Percentiles rank a stretch among this genome's conserved stretches.
Conservation (phyloP, 768 basidiomycete genomes). For the Podaxis pistillaris region DNA sequence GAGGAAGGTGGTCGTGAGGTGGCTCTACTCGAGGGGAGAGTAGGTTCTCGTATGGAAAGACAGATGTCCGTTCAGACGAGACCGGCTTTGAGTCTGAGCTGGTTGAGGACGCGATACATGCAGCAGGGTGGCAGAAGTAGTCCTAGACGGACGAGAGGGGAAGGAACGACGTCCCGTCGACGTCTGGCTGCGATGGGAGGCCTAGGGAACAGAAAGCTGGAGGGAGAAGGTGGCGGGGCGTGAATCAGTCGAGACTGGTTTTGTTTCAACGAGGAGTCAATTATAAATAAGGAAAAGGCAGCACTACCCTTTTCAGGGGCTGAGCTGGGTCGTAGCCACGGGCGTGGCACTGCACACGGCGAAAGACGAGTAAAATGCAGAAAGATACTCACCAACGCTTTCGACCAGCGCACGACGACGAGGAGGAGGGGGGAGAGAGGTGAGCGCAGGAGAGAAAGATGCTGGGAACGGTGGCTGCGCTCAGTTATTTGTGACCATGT, state of each 20-base stretch:
- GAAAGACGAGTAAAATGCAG: neutral
- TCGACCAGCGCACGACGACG: slow-evolving; percentile 18
- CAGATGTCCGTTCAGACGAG: slow-evolving; percentile 45
- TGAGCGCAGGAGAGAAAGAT: slow-evolving; percentile 27
- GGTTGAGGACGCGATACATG: slow-evolving; percentile 31
- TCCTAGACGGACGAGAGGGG: slow-evolving; percentile 17
- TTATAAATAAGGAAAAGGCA: slow-evolving; percentile 12
- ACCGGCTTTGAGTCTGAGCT: slow-evolving; percentile 55
- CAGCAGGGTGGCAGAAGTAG: slow-evolving; percentile 21
- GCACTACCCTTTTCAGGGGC: neutral
- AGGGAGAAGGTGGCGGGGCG: slow-evolving; percentile 9
- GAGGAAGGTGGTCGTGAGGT: slow-evolving; percentile 22
- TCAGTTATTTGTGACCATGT: slow-evolving; percentile 25
- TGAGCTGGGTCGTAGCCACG: slow-evolving; percentile 3
- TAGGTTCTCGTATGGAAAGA: slow-evolving; percentile 23
- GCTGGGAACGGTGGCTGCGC: slow-evolving; percentile 22
- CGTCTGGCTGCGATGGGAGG: slow-evolving; percentile 20
- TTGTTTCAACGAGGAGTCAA: slow-evolving; percentile 10
- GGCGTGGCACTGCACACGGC: neutral
- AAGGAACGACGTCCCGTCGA: slow-evolving; percentile 26
- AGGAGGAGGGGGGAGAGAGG: slow-evolving; percentile 23
- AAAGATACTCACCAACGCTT: slow-evolving; percentile 8
- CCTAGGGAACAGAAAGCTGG: slow-evolving; percentile 24
- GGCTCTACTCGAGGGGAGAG: slow-evolving; percentile 19
- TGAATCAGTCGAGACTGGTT: slow-evolving; percentile 12